Conservation (phyloP, 2,329 filamentous ascomycete species). For the Monascus ruber region DNA sequence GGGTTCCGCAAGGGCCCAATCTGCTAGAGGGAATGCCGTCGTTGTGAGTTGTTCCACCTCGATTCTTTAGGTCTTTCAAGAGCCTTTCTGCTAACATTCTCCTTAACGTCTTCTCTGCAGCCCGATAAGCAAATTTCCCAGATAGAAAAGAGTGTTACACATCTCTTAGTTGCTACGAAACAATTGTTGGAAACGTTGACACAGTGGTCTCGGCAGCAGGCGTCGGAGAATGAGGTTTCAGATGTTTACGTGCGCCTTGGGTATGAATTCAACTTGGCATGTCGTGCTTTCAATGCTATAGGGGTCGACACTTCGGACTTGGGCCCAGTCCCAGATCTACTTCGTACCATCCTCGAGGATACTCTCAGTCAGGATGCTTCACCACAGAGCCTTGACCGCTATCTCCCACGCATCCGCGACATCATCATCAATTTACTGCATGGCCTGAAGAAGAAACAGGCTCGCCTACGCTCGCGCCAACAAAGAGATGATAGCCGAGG, state of each 20-base stretch:
- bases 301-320: constrained; percentile 91
- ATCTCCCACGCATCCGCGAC: constrained; percentile 85
- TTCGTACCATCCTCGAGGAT: constrained; percentile 85
- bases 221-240: constrained; percentile 88
- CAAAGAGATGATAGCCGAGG: constrained; percentile 37
- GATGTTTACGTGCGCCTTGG: constrained; percentile 95
- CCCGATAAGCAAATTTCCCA: constrained; percentile 72
- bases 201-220: constrained; percentile 88
- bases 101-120: constrained; percentile 27
- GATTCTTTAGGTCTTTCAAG: no score
- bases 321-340: constrained; percentile 83
- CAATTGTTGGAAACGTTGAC: constrained; percentile 95
- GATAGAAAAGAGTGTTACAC: constrained; percentile 97
- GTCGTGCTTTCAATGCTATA: constrained; percentile 90
- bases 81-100: no score
- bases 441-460: constrained; percentile 92
- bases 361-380: constrained; percentile 95
- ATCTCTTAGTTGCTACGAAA: constrained; percentile 93
- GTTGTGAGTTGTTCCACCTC: constrained; percentile 42
- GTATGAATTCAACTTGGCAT: constrained; percentile 99
- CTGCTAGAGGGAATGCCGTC: constrained; percentile 41
- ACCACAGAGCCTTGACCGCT: constrained; percentile 83
- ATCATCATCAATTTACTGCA: constrained; percentile 98
- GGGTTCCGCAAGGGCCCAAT: constrained; percentile 52
- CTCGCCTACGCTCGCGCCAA: constrained; percentile 57